Base-by-base conservation (phyloP, 2,329 filamentous ascomycete genomes). In the Ustilaginoidea virens region DNA sequence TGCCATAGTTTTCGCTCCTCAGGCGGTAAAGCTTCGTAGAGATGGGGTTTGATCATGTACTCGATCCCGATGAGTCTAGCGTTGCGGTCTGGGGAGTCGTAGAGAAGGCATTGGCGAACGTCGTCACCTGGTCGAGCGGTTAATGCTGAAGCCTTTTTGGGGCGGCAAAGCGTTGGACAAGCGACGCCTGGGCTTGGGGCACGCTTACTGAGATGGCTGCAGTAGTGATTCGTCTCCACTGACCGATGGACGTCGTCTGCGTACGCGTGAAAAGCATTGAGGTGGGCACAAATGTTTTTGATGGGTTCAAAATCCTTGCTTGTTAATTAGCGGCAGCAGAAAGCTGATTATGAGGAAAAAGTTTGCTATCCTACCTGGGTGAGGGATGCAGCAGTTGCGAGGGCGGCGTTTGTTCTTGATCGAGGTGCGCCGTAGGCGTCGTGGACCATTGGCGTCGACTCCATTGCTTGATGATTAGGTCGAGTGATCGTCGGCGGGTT, bases 261-360 rank as follows among this genome's bases (percentile, higher is more conserved):
- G 45, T 90, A 90, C 27, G 75, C 71, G 45, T 92, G 83, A 45
- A 86, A 86, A n/a, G 80, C 82, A 42, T 90, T 86, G 1, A 92
- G 62, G 45, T 87, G 80, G 1, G 80, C 81, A 51, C 82, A 90
- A 27, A 92, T 66, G 30, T 72, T 69, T 42, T 81, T 76, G 5
- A 82, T 53, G 0, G 82, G 81, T 1, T 64, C 58, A 48, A 92
- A 82, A 38, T 70, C 64, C 66, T 75, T 9, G 24, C 13, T 8
- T 14, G 14, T 9, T 8, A 8, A 14, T 7, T 20, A 11, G 19
- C 11, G 7, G 19, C 7, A 20, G 19, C 7, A 11, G 22, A 8
- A 27, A 19, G n/a, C 6, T 3, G 15, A 17, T 16, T 7, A 26
- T 16, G 7, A 9, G 10, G 11, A 10, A 16, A 10, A 13, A 17